Evolutionary conservation across 2,329 filamentous ascomycete genomes (phyloP).

Genomic region (Periconia sp.): DNA sequence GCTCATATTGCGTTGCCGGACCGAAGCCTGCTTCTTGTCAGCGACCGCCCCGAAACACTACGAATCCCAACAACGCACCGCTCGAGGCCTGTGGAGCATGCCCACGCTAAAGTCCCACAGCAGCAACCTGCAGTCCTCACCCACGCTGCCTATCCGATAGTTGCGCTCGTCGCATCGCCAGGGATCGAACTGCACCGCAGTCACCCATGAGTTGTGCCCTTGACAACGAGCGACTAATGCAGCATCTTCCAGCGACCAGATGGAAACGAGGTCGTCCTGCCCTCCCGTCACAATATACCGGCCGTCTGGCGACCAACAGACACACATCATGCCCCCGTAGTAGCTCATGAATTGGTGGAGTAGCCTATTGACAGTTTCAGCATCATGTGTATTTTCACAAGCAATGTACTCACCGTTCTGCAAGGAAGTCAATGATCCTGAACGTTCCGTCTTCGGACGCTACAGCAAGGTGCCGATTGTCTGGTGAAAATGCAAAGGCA

Average conservation of each 20-base stretch:
- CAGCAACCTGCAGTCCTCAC: constrained; percentile 86
- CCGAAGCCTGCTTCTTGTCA: constrained; percentile 49
- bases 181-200: constrained; percentile 88
- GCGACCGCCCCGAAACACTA: background rate
- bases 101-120: constrained; percentile 98
- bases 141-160: constrained; percentile 94
- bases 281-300: constrained; percentile 95
- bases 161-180: constrained; percentile 96
- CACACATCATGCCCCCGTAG: constrained; percentile 89
- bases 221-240: constrained; percentile 88
- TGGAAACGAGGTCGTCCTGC: constrained; percentile 93
- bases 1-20: constrained; percentile 56
- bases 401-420: constrained; percentile 70
- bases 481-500: constrained; percentile 88
- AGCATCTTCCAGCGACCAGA: constrained; percentile 86
- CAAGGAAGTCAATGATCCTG: constrained; percentile 86
- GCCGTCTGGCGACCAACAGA: constrained; percentile 96
- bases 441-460: constrained; percentile 90
- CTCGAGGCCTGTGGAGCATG: constrained; percentile 91
- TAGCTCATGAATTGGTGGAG: constrained; percentile 86
- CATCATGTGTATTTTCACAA: background rate
- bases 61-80: constrained; percentile 56
- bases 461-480: constrained; percentile 81
- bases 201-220: constrained; percentile 95
- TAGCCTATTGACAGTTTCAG: constrained; percentile 56